Percentiles rank a stretch among this genome's conserved stretches.
These are phyloP conservation scores for Gremmenia infestans DNA, from an alignment of 2,329 filamentous ascomycete genomes.

Conservation along the genomic window DNA sequence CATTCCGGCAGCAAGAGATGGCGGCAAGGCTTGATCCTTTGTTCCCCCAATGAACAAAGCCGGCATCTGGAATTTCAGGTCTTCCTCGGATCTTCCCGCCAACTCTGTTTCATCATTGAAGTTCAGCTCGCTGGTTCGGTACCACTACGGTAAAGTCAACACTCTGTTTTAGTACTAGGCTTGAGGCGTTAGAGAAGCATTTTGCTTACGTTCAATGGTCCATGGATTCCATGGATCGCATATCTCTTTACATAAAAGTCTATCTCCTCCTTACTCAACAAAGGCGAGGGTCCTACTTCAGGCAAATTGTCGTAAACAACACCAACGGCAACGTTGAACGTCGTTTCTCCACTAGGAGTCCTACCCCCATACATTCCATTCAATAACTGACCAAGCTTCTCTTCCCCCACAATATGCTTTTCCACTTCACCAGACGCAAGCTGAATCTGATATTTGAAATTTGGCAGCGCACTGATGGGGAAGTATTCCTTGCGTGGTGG, in stretches of 20 bases:
- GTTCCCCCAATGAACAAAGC: conserved; percentile 71
- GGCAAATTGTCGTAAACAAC: conserved; percentile 58
- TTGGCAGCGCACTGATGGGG: conserved; percentile 52
- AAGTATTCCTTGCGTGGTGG: conserved; percentile 49
- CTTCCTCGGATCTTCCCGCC: conserved; percentile 47
- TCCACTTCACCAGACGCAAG: conserved; percentile 61
- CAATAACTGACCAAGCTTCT: conserved; percentile 65
- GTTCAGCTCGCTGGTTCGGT: conserved; percentile 69
- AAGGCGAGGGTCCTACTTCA: conserved; percentile 48
- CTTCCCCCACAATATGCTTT: conserved; percentile 46
- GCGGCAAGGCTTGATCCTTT: conserved; percentile 67
- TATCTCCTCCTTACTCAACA: conserved; percentile 65
- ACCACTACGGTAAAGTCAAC: conserved; percentile 51
- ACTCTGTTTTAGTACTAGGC: background rate
- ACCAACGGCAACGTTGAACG: conserved; percentile 58
- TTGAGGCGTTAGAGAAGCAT: background rate
- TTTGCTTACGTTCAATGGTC: conserved; percentile 57
- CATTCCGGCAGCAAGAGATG: conserved; percentile 68
- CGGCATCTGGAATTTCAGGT: conserved; percentile 52
- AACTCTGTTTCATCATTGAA: conserved; percentile 67
- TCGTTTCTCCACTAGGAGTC: conserved; percentile 48
- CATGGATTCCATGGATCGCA: conserved; percentile 65
- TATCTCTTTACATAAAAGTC: conserved; percentile 74
- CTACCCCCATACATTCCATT: conserved; percentile 64
- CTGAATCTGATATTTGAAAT: conserved; percentile 82